Evolutionary conservation across 2,329 filamentous ascomycete genomes (phyloP).

Genomic region (Ophiostoma novo-ulmi): DNA sequence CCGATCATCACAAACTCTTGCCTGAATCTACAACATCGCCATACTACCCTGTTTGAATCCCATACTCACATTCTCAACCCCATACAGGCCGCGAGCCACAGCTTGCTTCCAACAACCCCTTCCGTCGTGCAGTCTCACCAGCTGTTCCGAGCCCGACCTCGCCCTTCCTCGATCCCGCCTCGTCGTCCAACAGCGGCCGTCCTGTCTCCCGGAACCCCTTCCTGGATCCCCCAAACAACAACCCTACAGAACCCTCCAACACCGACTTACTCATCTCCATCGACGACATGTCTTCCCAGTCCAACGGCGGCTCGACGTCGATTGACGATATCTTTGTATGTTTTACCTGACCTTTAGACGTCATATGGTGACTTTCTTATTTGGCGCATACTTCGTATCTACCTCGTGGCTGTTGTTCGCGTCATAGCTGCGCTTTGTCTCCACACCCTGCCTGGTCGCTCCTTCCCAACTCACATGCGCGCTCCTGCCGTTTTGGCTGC

Average conservation of each 20-base stretch:
- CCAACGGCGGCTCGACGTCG: constrained; percentile 12
- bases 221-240: constrained; percentile 20
- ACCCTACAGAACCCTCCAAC: constrained; percentile 4
- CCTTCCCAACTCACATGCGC: constrained; percentile 14
- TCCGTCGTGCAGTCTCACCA: constrained; percentile 22
- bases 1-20: constrained; percentile 20
- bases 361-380: background rate
- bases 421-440: constrained; percentile 11
- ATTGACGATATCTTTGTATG: constrained; percentile 25
- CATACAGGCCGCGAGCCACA: constrained; percentile 26
- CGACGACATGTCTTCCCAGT: constrained; percentile 19
- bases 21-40: background rate
- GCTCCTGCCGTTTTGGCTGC: constrained; percentile 16
- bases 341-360: background rate
- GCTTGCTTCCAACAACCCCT: constrained; percentile 24
- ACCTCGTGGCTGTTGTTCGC: constrained; percentile 13
- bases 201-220: constrained; percentile 25
- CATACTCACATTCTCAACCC: constrained; percentile 23
- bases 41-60: constrained; percentile 23
- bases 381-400: background rate
- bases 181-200: constrained; percentile 13
- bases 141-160: constrained; percentile 20
- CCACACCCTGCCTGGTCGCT: constrained; percentile 17
- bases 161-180: constrained; percentile 21
- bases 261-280: constrained; percentile 17